Base-by-base conservation (phyloP, 2,329 filamentous ascomycete species). In the Pseudogymnoascus sp. region DNA sequence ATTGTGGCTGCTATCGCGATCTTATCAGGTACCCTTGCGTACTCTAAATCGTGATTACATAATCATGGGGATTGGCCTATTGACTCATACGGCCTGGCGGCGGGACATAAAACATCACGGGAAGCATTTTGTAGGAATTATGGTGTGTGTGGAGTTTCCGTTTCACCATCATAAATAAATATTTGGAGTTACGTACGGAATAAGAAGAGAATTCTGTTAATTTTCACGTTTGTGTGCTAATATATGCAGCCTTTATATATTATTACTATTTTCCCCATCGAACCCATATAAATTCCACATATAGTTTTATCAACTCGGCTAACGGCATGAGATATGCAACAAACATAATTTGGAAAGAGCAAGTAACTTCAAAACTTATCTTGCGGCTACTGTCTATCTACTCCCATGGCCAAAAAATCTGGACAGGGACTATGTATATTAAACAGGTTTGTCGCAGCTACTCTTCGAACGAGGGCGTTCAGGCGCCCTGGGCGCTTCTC, bases 1-100 rank as follows among this genome's bases (percentile, higher is more conserved):
- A 30, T 33, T 54, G 25, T 54, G 47, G 47, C 47, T 54, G 28
- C 25, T 54, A 54, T 54, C 47, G 47, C 25, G 47, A 54, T 54
- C 47, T 54, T 54, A 54, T 54, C 47, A 54, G 47, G 47, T 54
- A 54, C n/a, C 25, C 41, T 47, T 54, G 47, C 9, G 9, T 9
- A 8, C n/a, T 7, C n/a, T 28, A 22, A 18, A 18, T 54, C 9
- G 16, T 43, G 25, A 33, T 54, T 54, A 54, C 16, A 47, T 54
- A 54, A 54, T 25, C 47, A 12, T 4, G 8, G 28, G 28, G 25
- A 2, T 18, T 54, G 47, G 47, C 47, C 47, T 54, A 14, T 54
- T 33, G 47, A 54, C 47, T 54, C 47, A 54, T 16, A 54, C 47
- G 47, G 47, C 47, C n/a, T 54, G 47, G 47, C 8, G 4, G 25